phyloP scores from a whole-genome alignment of 495 filamentous ascomycete species.

The Hypomontagnella submonticulosa region DNA sequence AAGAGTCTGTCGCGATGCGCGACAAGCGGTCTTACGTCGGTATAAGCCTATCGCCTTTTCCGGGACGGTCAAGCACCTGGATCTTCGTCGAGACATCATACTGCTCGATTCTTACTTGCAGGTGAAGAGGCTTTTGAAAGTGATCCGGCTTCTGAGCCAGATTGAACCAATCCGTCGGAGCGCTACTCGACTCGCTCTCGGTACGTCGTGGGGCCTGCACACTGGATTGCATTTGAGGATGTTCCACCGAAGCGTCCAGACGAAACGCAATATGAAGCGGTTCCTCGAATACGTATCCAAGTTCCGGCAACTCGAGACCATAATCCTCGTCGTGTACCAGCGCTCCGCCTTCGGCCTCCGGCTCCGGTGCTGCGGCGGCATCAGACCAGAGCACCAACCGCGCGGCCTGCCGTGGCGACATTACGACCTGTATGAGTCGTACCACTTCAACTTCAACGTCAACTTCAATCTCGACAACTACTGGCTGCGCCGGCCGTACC shows the following conservation, averaged over 20 bases:
- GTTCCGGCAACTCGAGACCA: constrained; percentile 54
- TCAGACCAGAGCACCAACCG: constrained; percentile 17
- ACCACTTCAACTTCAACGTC: constrained; percentile 62
- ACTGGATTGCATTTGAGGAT: constrained; percentile 59
- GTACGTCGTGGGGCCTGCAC: constrained; percentile 60
- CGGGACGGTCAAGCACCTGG: constrained; percentile 58
- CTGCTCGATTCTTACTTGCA: constrained; percentile 63
- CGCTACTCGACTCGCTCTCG: constrained; percentile 56
- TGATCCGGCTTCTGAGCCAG: constrained; percentile 60
- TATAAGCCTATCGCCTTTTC: constrained; percentile 61
- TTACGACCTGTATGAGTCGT: constrained; percentile 57
- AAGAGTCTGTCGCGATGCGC: constrained; percentile 59
- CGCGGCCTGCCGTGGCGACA: constrained; percentile 36
- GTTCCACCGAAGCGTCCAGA: constrained; percentile 55
- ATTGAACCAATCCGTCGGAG: constrained; percentile 57
- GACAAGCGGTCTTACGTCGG: constrained; percentile 59
- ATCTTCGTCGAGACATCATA: constrained; percentile 59
- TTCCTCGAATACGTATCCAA: constrained; percentile 57
- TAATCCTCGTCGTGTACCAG: constrained; percentile 60
- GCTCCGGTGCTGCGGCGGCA: constrained; percentile 39
- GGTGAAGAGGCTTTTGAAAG: constrained; percentile 59
- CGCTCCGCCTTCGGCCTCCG: constrained; percentile 60
- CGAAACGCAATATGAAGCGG: constrained; percentile 60
- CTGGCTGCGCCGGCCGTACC: constrained; percentile 54
- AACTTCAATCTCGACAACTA: constrained; percentile 61